phyloP scores from a whole-genome alignment of 148 eudicot genomes.

The Bassia scoparia region DNA sequence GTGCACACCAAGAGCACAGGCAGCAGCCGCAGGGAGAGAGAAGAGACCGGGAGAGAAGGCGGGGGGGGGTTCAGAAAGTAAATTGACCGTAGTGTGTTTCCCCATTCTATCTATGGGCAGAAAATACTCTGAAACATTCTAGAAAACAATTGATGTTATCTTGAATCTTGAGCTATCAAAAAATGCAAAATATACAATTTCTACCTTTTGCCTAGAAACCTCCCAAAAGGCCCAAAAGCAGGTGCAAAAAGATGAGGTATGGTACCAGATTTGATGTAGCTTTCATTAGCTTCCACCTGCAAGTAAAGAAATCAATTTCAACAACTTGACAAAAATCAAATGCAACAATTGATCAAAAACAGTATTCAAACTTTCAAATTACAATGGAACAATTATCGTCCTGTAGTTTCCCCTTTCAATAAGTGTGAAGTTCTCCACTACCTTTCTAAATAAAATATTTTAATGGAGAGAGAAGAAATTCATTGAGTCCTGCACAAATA shows the following conservation, averaged over 20 bases:
- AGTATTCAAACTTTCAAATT: no score
- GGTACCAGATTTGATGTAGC: constrained; percentile 74
- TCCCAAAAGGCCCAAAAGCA: constrained; percentile 99
- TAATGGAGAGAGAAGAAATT: not conserved
- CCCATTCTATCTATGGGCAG: no score
- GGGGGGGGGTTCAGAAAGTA: no score
- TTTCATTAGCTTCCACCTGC: constrained; percentile 73
- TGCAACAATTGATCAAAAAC: not conserved
- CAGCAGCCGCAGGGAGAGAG: no score
- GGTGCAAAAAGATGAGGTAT: constrained; percentile 81
- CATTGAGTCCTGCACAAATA: not conserved
- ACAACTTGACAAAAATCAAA: constrained; percentile 9
- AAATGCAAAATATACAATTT: not conserved
- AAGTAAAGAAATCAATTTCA: constrained; percentile 18
- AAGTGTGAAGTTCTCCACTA: not conserved
- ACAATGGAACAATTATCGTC: not conserved
- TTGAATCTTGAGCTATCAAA: not conserved
- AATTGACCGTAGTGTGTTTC: no score
- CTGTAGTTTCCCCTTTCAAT: constrained; percentile 7
- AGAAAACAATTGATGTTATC: constrained; percentile 4
- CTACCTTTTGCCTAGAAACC: constrained; percentile 83
- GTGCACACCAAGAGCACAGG: no score
- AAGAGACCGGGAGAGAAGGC: no score
- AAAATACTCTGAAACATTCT: not conserved
- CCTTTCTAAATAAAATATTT: not conserved